A percentile compares a stretch with the other conserved stretches of the same genome.
Conservation (phyloP, 169 alveolate species). For the Plasmodium coatneyi region DNA sequence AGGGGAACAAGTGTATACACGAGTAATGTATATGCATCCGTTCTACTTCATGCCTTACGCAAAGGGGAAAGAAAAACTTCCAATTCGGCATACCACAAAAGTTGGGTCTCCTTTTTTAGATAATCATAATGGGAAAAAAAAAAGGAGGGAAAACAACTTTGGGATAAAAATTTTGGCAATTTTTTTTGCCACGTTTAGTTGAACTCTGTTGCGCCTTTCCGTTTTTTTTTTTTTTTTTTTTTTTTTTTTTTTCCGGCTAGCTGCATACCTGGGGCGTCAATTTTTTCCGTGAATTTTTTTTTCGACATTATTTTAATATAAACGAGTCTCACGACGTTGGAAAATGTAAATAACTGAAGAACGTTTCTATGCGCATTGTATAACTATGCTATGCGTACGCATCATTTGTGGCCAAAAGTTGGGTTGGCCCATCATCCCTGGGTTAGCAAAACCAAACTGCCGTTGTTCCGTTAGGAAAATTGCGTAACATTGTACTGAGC, state of each 20-base stretch:
- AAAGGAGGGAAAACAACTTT: neutral
- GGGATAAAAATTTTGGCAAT: neutral
- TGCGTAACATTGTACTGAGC: neutral
- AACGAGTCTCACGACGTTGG: neutral
- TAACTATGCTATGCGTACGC: neutral
- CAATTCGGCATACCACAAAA: neutral
- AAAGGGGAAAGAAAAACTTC: neutral
- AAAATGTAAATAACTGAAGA: neutral
- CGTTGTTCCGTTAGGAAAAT: neutral
- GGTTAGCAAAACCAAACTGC: neutral
- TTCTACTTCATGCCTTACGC: neutral
- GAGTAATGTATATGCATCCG: neutral
- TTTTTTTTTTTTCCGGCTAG: neutral
- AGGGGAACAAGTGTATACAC: neutral
- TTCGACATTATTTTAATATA: neutral
- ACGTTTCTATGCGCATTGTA: neutral
- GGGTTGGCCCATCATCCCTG: neutral
- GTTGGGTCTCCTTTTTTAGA: neutral
- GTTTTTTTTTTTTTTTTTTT: too few relatives aligned
- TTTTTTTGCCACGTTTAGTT: neutral
- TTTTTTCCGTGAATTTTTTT: neutral
- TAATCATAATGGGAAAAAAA: too few relatives aligned
- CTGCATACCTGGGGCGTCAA: neutral
- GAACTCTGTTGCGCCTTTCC: neutral
- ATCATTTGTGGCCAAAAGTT: neutral